Evolutionary conservation across 345 rosid genomes (phyloP).

Genomic region (Rhizophora mangle): DNA sequence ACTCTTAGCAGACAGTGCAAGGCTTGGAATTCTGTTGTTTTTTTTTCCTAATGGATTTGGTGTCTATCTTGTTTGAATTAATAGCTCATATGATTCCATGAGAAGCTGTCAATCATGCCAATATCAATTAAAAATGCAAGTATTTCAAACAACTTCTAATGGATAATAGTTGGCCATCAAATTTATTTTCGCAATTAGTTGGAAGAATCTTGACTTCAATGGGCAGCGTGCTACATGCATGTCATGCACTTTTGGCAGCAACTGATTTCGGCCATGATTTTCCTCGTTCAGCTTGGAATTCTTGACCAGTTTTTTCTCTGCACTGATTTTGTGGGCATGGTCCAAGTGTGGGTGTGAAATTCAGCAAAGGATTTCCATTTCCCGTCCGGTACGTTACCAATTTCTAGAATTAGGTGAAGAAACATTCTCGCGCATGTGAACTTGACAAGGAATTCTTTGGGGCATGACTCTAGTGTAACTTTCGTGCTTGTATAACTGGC

Average conservation of each 20-base stretch:
- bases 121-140: no score
- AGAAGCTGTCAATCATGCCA: neutral
- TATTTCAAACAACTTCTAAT: neutral
- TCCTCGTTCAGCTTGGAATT: neutral
- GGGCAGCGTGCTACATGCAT: neutral
- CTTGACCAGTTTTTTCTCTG: neutral
- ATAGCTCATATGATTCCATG: neutral
- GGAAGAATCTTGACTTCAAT: constrained; percentile 6
- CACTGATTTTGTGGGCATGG: constrained; percentile 31
- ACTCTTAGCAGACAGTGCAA: no score
- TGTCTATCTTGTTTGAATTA: no score
- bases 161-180: neutral
- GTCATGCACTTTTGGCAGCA: no score
- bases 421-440: constrained; percentile 25
- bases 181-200: neutral
- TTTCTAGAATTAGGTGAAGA: constrained; percentile 10
- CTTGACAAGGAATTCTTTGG: constrained; percentile 23
- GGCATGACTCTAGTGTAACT: constrained; percentile 17
- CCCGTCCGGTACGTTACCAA: neutral
- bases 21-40: no score
- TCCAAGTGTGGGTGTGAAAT: neutral
- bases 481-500: constrained; percentile 5
- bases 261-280: neutral
- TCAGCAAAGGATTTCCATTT: neutral
- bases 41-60: no score